Conservation (phyloP, 306 rosid species). For the Sesbania bispinosa region DNA sequence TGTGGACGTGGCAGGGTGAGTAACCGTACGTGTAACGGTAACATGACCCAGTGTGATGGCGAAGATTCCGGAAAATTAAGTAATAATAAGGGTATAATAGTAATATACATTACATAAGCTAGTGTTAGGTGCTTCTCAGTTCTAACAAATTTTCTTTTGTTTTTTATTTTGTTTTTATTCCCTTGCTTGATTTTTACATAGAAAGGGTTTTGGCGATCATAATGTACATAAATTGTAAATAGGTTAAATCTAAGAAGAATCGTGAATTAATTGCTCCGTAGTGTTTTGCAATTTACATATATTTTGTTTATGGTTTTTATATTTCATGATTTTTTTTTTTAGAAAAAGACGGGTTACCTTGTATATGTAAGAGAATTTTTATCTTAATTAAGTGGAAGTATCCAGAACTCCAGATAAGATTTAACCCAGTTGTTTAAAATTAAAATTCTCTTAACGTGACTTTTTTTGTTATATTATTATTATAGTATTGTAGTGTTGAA, state of each 20-base stretch:
- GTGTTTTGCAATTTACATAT: neutral
- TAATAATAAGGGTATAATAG: neutral
- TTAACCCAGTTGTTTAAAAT: no score
- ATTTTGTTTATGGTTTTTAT: no score
- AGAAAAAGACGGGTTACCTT: no score
- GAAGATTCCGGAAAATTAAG: constrained; percentile 1
- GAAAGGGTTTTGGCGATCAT: neutral
- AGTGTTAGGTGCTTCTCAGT: neutral
- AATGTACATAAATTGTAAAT: neutral
- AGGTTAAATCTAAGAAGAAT: neutral
- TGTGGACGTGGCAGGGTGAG: constrained; percentile 91
- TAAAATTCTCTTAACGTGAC: no score
- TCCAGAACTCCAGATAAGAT: no score
- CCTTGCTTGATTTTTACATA: neutral
- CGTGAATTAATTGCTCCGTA: neutral
- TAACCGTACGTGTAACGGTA: neutral
- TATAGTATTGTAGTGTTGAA: no score
- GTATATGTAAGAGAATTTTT: no score
- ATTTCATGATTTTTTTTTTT: no score
- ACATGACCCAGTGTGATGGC: neutral
- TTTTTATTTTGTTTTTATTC: neutral
- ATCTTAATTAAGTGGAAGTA: no score
- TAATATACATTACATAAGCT: neutral
- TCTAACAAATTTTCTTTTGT: neutral
- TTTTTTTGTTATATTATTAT: no score